These are phyloP conservation scores for Mycena alexandri DNA, from an alignment of 768 basidiomycete species.

Conservation along the genomic window DNA sequence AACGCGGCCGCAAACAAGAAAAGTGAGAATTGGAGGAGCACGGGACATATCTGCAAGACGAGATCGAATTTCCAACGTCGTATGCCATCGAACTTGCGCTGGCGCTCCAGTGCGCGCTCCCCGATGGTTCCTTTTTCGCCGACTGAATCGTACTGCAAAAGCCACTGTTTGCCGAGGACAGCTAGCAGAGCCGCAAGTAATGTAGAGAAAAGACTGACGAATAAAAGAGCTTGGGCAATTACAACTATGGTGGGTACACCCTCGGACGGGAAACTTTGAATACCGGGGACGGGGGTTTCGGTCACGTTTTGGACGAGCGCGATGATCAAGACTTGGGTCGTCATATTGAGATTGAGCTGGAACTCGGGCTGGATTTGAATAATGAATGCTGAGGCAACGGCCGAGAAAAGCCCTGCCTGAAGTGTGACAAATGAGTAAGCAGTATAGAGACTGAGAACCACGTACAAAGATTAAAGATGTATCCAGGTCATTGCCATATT, in stretches of 20 bases:
- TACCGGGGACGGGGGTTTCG: background rate
- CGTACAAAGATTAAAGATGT: constrained; percentile 14
- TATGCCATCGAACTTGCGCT: background rate
- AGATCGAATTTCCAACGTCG: constrained; percentile 7
- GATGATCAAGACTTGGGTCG: background rate
- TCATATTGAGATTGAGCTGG: background rate
- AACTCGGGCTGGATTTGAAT: constrained; percentile 12
- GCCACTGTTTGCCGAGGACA: constrained; percentile 17
- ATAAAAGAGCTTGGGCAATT: constrained; percentile 4
- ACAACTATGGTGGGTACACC: background rate
- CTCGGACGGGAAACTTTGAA: background rate
- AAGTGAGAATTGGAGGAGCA: constrained; percentile 3
- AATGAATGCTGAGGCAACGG: constrained; percentile 11
- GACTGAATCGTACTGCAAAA: constrained; percentile 1
- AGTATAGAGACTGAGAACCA: background rate
- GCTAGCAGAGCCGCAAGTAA: constrained; percentile 2
- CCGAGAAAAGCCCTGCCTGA: constrained; percentile 13
- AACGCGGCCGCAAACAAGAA: constrained; percentile 1
- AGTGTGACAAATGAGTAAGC: background rate
- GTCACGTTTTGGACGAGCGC: background rate
- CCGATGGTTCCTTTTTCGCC: constrained; percentile 4
- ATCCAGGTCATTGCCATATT: constrained; percentile 7
- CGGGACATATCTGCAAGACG: constrained; percentile 5
- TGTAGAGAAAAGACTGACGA: background rate
- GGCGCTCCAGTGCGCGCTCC: constrained; percentile 7